Evolutionary conservation across 225 moss, liverwort and hornwort genomes (phyloP), one percentile per base, ranked within the genome.

Genomic region (Bryum argenteum): DNA sequence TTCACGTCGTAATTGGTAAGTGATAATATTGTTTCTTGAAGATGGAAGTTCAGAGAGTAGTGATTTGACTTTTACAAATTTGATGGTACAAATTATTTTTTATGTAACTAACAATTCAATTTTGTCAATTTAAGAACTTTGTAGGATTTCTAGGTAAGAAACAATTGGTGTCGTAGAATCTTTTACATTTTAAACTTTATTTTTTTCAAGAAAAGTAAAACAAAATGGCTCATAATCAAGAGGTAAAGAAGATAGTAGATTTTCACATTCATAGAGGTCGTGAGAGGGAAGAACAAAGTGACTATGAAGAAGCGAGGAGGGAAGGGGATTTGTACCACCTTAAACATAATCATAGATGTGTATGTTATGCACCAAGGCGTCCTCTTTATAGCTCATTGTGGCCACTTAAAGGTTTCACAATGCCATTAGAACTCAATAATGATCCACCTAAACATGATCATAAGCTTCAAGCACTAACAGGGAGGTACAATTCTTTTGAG

Each of bases 351-450:
- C 1, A 19, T 5, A 56, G 0, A 15, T 83, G 87, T 67, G 67
- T 81, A 3, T 87, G 80, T 45, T 87, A 87, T 1, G 19, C 76
- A 17, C 83, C 80, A 21, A 70, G 63, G 1, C 75, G 70, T 2
- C 83, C 83, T 3, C 73, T 83, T 6, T 87, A 75, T 24, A 87
- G 78, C 48, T 87, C 87, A 5, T 59, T 87, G 14, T 87, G 80
- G 83, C 78, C 83, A 38, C 43, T 83, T 0, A 78, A 83, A 41
- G 87, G 83, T 22, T 77, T 74, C 9, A 69, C 8, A 0, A 39
- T 40, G 41, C 67, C 75, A 3, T 66, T 80, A 42, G 70, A 72
- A 21, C 23, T 78, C 23, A 70, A 83, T 0, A 78, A 80, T 28
- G 21, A 75, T 0, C 80, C 83, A 28, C 69, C 47, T 0, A 65